Percentiles rank a stretch among this genome's conserved stretches.
These are phyloP conservation scores for Fusarium clavum DNA, from an alignment of 2,329 filamentous ascomycete species.

Conservation along the genomic window DNA sequence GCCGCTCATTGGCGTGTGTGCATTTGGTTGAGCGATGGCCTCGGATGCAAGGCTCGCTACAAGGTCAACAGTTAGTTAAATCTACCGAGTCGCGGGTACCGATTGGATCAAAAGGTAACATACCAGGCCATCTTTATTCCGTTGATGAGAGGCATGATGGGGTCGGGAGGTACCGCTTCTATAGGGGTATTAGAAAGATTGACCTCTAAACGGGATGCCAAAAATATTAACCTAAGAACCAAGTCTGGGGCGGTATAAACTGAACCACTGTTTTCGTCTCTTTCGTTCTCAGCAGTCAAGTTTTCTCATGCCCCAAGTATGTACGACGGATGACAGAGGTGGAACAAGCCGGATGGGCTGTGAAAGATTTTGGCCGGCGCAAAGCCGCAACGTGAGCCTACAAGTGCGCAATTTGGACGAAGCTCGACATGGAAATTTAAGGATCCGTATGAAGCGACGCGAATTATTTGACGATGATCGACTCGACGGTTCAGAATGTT, in stretches of 20 bases:
- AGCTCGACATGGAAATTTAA: conserved; percentile 35
- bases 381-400: conserved; percentile 38
- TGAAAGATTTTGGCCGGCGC: conserved; percentile 24
- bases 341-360: conserved; percentile 20
- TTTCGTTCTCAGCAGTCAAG: neutral
- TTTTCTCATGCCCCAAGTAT: neutral
- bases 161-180: conserved; percentile 4
- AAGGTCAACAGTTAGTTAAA: conserved; percentile 26
- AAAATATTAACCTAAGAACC: neutral
- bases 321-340: conserved; percentile 33
- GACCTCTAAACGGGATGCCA: neutral
- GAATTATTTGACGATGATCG: conserved; percentile 18
- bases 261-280: neutral
- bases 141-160: conserved; percentile 74
- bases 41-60: conserved; percentile 78
- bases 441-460: conserved; percentile 12
- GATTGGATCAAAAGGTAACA: conserved; percentile 47
- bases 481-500: conserved; percentile 9
- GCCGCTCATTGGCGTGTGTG: conserved; percentile 73
- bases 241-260: neutral
- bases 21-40: conserved; percentile 82
- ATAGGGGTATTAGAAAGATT: neutral
- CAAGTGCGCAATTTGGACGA: conserved; percentile 6
- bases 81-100: neutral
- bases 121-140: conserved; percentile 81